Conservation (phyloP, 306 rosid species). For the Glycine latifolia region DNA sequence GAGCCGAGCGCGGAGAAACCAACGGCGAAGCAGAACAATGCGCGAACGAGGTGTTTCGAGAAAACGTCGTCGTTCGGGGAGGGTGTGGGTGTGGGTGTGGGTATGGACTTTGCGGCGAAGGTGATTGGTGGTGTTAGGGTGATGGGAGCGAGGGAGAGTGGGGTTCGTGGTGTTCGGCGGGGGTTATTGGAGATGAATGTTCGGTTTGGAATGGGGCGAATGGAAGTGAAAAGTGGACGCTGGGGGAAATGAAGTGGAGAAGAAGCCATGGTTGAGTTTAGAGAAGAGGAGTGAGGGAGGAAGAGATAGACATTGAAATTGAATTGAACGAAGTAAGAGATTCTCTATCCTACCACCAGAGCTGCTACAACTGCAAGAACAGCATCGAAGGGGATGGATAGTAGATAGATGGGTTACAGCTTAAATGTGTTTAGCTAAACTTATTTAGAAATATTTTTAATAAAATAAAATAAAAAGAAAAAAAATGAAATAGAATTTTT, state of each 20-base stretch:
- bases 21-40: conserved; percentile 68
- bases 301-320: conserved; percentile 40
- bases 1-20: conserved; percentile 61
- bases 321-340: background rate
- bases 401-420: background rate
- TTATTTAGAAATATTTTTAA: no score
- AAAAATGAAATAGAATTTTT: no score
- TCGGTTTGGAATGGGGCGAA: conserved; percentile 41
- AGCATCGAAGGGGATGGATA: background rate
- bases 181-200: conserved; percentile 40
- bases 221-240: conserved; percentile 12
- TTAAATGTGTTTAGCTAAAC: no score
- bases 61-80: conserved; percentile 31
- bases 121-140: conserved; percentile 16
- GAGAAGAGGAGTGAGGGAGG: background rate
- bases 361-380: background rate
- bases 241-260: conserved; percentile 36
- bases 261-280: conserved; percentile 20
- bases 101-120: conserved; percentile 39
- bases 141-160: conserved; percentile 38
- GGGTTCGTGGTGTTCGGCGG: conserved; percentile 22
- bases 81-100: background rate
- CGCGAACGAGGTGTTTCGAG: conserved; percentile 47
- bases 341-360: background rate
- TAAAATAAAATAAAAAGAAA: no score